Evolutionary conservation across 2,329 filamentous ascomycete species (phyloP).

Genomic region (Claviceps paspali): DNA sequence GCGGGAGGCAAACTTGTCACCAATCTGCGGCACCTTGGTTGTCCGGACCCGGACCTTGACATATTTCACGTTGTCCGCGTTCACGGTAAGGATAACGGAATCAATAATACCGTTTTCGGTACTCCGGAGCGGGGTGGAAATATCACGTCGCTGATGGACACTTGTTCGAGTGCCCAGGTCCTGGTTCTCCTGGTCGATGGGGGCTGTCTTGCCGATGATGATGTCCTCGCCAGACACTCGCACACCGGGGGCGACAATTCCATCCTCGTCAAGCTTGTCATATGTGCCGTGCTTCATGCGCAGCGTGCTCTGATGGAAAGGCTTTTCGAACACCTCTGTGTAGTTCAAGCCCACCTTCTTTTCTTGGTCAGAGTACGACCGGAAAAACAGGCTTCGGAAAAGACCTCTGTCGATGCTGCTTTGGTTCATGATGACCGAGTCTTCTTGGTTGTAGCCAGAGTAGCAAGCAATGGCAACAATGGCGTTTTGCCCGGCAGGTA

Average conservation of each 20-base stretch:
- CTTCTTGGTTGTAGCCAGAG: slow-evolving; percentile 98
- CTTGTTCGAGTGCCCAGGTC: slow-evolving; percentile 87
- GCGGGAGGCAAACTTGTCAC: slow-evolving; percentile 97
- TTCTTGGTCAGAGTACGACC: slow-evolving; percentile 92
- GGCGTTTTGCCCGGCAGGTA: slow-evolving; percentile 93
- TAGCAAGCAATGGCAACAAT: slow-evolving; percentile 97
- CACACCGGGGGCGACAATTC: slow-evolving; percentile 83
- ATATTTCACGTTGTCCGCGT: slow-evolving; percentile 84
- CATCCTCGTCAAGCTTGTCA: slow-evolving; percentile 94
- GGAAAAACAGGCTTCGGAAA: slow-evolving; percentile 95
- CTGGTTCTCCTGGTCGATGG: slow-evolving; percentile 81
- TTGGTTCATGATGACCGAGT: slow-evolving; percentile 99
- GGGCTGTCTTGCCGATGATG: slow-evolving; percentile 96
- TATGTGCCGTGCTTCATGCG: slow-evolving; percentile 90
- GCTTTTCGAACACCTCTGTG: slow-evolving; percentile 91
- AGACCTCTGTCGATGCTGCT: slow-evolving; percentile 95
- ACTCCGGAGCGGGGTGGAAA: slow-evolving; percentile 83
- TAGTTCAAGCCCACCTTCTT: slow-evolving; percentile 90
- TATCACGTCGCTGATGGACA: slow-evolving; percentile 82
- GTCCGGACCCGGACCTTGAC: slow-evolving; percentile 96
- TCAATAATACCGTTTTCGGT: slow-evolving; percentile 97
- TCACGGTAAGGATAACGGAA: slow-evolving; percentile 84
- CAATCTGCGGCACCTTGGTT: slow-evolving; percentile 96
- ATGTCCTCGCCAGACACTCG: slow-evolving; percentile 96
- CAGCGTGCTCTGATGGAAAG: slow-evolving; percentile 72